phyloP scores from a whole-genome alignment of 352 stramenopile species.

The Globisporangium emineosum region DNA sequence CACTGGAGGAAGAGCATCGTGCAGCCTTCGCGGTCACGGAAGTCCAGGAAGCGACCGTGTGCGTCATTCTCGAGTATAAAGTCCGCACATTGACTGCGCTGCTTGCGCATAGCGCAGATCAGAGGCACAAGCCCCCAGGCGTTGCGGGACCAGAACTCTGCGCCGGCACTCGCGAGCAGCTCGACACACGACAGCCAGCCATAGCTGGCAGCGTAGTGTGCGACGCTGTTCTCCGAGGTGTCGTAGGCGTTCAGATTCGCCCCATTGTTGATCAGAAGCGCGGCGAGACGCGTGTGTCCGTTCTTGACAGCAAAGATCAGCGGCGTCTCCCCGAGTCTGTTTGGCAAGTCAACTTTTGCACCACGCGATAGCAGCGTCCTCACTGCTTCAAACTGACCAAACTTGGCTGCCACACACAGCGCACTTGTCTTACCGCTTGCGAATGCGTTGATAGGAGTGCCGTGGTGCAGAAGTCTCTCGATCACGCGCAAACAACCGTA shows the following conservation, averaged over 20 bases:
- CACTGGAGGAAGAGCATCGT: constrained; percentile 80
- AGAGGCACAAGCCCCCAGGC: constrained; percentile 74
- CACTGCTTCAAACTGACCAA: constrained; percentile 57
- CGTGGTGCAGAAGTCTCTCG: constrained; percentile 40
- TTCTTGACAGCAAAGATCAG: constrained; percentile 80
- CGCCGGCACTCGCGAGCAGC: constrained; percentile 45
- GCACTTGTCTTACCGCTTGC: constrained; percentile 47
- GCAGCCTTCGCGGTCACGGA: constrained; percentile 64
- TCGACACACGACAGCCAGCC: constrained; percentile 70
- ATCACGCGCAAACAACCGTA: constrained; percentile 42
- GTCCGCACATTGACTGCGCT: constrained; percentile 44
- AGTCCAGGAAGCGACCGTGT: constrained; percentile 55
- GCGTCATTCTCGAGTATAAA: constrained; percentile 60
- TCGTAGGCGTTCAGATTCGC: constrained; percentile 79
- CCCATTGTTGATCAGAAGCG: constrained; percentile 54
- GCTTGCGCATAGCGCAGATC: constrained; percentile 57
- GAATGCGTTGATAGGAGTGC: constrained; percentile 44
- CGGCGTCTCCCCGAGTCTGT: constrained; percentile 79
- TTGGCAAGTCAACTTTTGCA: constrained; percentile 51
- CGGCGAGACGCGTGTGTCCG: constrained; percentile 49
- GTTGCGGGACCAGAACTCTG: constrained; percentile 68
- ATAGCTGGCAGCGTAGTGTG: constrained; percentile 75
- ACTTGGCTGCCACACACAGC: constrained; percentile 51
- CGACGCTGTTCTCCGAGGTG: constrained; percentile 73
- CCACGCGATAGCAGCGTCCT: constrained; percentile 41